Base-by-base conservation (phyloP, 345 rosid species). In the Eucalyptus erythrocorys region DNA sequence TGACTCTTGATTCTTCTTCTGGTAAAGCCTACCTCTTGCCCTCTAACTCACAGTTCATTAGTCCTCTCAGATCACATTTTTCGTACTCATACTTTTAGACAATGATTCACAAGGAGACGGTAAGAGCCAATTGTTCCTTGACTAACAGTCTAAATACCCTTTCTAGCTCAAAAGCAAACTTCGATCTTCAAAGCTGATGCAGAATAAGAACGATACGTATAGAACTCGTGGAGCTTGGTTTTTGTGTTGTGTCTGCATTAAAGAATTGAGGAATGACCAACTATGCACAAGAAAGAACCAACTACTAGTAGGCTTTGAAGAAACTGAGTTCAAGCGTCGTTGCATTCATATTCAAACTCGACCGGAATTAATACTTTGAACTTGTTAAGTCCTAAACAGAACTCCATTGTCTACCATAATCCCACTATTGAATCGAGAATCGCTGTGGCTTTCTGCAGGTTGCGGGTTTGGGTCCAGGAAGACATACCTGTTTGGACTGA, bases 381-480 rank as follows among this genome's bases (percentile, higher is more conserved):
- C 14, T 40, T 12, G 3, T 76, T 5, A 5, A 40, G 47, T 76
- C 30, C 47, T 76, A 21, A 40, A 40, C 47, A 21, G 13, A 40
- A 16, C 84, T 76, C 84, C 84, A 40, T 76, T 19, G 11, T 76
- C 43, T 21, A 76, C 8, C 82, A 37, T 10, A 76, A 76, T 76
- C 30, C 84, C 27, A 40, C 84, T 6, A 47, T 10, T 76, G 84
- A 76, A 40, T 21, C 27, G 14, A 6, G 47, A 40, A 21, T 76
- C 84, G 4, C 0, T 1, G 16, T 40, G 47, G 47, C 48, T 32
- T 32, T 40, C 82, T 55, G n/a, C 64, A 89, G 91, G 91, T 34
- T 82, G 87, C 55, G 91, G 91, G 68, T 89, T 89, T 45, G 91
- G 53, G 85, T 89, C 91, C n/a, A 89, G 85, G 89, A 89, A 66